Percentiles rank a stretch among this genome's conserved stretches.
phyloP scores from a whole-genome alignment of 2,329 filamentous ascomycete genomes.

The Fusarium sp. region DNA sequence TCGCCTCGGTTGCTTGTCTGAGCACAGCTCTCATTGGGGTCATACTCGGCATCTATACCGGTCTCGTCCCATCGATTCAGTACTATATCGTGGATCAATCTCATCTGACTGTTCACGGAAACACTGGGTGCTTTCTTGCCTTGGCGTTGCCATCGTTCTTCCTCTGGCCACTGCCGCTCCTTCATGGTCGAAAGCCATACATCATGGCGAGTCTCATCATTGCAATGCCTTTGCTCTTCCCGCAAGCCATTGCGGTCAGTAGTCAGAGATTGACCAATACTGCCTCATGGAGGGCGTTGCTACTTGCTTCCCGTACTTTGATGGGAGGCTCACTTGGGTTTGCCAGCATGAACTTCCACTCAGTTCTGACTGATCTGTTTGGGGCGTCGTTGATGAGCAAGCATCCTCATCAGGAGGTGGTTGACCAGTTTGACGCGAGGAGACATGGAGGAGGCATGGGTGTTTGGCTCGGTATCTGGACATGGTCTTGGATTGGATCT shows the following conservation, averaged over 20 bases:
- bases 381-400: slow-evolving; percentile 79
- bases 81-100: slow-evolving; percentile 78
- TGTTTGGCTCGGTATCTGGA: slow-evolving; percentile 82
- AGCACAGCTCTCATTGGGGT: slow-evolving; percentile 78
- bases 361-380: slow-evolving; percentile 78
- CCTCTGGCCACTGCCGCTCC: slow-evolving; percentile 77
- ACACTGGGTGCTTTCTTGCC: slow-evolving; percentile 77
- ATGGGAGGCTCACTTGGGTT: slow-evolving; percentile 79
- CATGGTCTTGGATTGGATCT: slow-evolving; percentile 80
- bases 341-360: slow-evolving; percentile 80
- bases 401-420: slow-evolving; percentile 78
- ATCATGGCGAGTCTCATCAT: slow-evolving; percentile 75
- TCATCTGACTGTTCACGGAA: slow-evolving; percentile 76
- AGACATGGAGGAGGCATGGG: slow-evolving; percentile 83
- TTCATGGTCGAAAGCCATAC: slow-evolving; percentile 83
- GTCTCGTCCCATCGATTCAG: slow-evolving; percentile 81
- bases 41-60: slow-evolving; percentile 80
- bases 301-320: slow-evolving; percentile 71
- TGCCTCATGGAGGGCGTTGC: slow-evolving; percentile 65
- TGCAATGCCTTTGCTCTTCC: slow-evolving; percentile 78
- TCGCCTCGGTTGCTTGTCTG: slow-evolving; percentile 75
- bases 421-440: slow-evolving; percentile 74
- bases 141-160: slow-evolving; percentile 76
- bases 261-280: slow-evolving; percentile 65
- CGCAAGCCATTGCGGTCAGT: slow-evolving; percentile 76